These are phyloP conservation scores for Serendipita sp. DNA, from an alignment of 768 basidiomycete species.

Conservation along the genomic window DNA sequence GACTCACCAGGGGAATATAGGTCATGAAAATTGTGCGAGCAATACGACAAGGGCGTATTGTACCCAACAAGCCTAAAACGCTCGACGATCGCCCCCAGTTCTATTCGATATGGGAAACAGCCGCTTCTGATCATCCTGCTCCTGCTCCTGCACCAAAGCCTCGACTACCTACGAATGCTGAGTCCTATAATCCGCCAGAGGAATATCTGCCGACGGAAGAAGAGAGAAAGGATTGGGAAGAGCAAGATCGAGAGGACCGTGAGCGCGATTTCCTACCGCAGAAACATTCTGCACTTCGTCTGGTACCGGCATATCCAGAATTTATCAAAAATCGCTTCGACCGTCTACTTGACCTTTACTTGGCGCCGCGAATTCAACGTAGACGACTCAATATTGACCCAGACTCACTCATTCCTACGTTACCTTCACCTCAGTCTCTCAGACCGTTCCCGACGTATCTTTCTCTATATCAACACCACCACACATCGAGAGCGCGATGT, in stretches of 20 bases:
- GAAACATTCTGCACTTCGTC: constrained; percentile 69
- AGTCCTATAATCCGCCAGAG: constrained; percentile 96
- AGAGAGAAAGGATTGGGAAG: constrained; percentile 73
- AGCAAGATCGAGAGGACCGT: constrained; percentile 71
- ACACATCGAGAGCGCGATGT: constrained; percentile 50
- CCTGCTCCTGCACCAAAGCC: constrained; percentile 88
- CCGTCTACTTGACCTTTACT: constrained; percentile 88
- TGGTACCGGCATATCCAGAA: constrained; percentile 79
- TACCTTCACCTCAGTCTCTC: constrained; percentile 81
- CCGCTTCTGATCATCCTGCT: constrained; percentile 51
- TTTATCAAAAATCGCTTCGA: constrained; percentile 90
- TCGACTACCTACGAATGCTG: constrained; percentile 76
- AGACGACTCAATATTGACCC: constrained; percentile 86
- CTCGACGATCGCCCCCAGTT: constrained; percentile 46
- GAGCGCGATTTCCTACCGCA: constrained; percentile 78
- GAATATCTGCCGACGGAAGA: constrained; percentile 82
- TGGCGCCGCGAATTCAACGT: constrained; percentile 82
- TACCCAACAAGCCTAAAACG: constrained; percentile 77
- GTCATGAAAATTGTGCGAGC: constrained; percentile 99
- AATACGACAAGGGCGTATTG: constrained; percentile 86
- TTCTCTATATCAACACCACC: constrained; percentile 55
- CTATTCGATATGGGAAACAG: constrained; percentile 75
- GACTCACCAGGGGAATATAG: constrained; percentile 23
- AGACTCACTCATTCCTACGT: constrained; percentile 76
- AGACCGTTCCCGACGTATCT: constrained; percentile 87